Percentiles rank a stretch among this genome's conserved stretches.
Conservation (phyloP, 805 yeast species). For the Komagataella pastoris region DNA sequence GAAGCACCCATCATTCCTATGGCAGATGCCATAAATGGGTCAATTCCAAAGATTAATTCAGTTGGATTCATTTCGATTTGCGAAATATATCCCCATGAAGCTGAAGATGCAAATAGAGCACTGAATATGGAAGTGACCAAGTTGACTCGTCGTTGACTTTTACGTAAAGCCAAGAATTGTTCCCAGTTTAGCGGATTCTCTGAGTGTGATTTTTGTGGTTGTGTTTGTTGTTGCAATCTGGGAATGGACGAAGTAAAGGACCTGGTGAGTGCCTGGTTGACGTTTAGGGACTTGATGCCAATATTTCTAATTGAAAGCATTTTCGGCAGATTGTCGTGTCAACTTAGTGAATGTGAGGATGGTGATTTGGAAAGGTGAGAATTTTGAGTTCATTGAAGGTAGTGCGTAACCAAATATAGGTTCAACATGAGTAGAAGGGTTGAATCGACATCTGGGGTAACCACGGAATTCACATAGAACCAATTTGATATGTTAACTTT, state of each 20-base stretch:
- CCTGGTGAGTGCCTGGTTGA: neutral
- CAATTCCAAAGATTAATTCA: conserved; percentile 75
- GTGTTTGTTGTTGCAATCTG: neutral
- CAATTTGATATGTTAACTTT: too few species aligned
- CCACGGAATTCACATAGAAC: too few species aligned
- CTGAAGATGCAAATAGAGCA: conserved; percentile 47
- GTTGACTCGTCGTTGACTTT: conserved; percentile 61
- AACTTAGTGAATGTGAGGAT: too few species aligned
- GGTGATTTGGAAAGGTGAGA: too few species aligned
- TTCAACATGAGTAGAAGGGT: too few species aligned
- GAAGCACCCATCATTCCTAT: conserved; percentile 66
- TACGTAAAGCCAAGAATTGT: conserved; percentile 64
- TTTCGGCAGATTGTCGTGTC: neutral
- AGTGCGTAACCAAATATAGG: too few species aligned
- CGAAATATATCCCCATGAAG: conserved; percentile 67
- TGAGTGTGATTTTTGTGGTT: neutral
- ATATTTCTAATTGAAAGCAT: neutral
- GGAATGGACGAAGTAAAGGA: neutral
- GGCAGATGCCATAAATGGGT: conserved; percentile 71
- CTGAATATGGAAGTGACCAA: conserved; percentile 54
- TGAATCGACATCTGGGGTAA: too few species aligned
- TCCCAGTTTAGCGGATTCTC: conserved; percentile 47
- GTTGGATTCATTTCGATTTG: conserved; percentile 82
- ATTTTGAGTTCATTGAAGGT: too few species aligned
- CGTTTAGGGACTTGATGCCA: neutral